Conservation (phyloP, 2,329 filamentous ascomycete genomes). For the Fusarium verrucosum region DNA sequence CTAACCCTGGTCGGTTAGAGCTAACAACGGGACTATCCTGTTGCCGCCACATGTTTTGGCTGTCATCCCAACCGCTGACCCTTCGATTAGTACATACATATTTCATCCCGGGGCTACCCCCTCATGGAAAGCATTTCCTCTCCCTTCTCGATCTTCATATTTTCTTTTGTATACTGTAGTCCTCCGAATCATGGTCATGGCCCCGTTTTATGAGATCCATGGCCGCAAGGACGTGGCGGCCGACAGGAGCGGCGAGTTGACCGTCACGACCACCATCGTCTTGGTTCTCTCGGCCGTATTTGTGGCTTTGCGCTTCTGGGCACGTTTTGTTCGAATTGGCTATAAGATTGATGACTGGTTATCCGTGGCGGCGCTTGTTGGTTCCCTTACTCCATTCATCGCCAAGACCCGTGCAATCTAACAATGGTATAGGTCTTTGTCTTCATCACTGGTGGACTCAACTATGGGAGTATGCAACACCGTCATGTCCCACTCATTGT, state of each 20-base stretch:
- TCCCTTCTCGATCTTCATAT: neutral
- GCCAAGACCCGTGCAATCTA: neutral
- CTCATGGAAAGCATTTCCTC: neutral
- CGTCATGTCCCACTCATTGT: fast-evolving
- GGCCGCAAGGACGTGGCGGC: neutral
- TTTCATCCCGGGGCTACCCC: neutral
- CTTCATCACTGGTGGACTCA: constrained; percentile 19
- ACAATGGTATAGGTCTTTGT: constrained; percentile 11
- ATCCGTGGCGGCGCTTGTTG: constrained; percentile 14
- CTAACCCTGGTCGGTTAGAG: neutral
- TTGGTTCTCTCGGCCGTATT: constrained; percentile 4
- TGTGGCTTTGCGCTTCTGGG: constrained; percentile 22
- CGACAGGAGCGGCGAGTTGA: constrained; percentile 17
- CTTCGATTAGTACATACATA: neutral
- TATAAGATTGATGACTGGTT: constrained; percentile 27
- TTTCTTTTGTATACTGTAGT: neutral
- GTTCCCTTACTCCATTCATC: neutral
- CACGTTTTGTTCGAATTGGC: constrained; percentile 9
- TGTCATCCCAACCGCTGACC: neutral
- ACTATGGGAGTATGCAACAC: constrained; percentile 21
- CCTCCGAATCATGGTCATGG: neutral
- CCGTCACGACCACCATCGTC: constrained; percentile 9
- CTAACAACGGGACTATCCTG: no score
- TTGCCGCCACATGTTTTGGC: neutral
- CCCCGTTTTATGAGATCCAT: neutral